Percentiles rank a stretch among this genome's conserved stretches.
These are phyloP conservation scores for Fusarium compactum DNA, from an alignment of 2,329 filamentous ascomycete species.

Conservation along the genomic window DNA sequence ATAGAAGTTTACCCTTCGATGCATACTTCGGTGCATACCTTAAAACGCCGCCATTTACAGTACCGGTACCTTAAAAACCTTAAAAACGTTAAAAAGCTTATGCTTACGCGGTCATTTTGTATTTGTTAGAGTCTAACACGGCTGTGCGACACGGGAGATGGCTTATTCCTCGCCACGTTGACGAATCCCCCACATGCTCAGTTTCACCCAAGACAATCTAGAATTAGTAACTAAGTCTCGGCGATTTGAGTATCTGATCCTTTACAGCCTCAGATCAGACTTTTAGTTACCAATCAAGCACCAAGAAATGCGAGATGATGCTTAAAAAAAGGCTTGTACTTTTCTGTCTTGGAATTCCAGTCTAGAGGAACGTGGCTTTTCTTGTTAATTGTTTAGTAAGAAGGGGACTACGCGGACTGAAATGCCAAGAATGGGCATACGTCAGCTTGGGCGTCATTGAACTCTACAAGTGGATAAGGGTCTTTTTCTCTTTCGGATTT, in stretches of 20 bases:
- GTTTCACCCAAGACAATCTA: background rate
- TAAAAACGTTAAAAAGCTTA: background rate
- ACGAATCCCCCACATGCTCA: background rate
- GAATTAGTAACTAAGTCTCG: background rate
- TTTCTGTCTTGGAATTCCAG: background rate
- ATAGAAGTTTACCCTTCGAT: slow-evolving; percentile 18
- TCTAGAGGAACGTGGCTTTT: background rate
- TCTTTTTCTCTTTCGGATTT: slow-evolving; percentile 24
- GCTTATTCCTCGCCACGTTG: background rate
- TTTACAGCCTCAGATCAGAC: background rate
- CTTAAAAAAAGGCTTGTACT: background rate
- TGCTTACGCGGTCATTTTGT: background rate
- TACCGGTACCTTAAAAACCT: no score
- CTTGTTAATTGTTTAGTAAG: background rate
- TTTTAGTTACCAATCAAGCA: background rate
- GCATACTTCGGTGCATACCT: slow-evolving; percentile 24
- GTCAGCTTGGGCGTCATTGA: slow-evolving; percentile 33
- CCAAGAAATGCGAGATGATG: background rate
- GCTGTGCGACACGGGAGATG: background rate
- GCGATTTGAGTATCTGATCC: background rate
- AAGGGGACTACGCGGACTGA: slow-evolving; percentile 3
- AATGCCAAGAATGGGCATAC: slow-evolving; percentile 25
- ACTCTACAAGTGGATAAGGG: slow-evolving; percentile 9
- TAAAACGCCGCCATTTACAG: background rate
- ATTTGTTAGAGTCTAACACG: background rate